Evolutionary conservation across 164 flowering plant genomes (phyloP).

Genomic region (Liquidambar formosana): DNA sequence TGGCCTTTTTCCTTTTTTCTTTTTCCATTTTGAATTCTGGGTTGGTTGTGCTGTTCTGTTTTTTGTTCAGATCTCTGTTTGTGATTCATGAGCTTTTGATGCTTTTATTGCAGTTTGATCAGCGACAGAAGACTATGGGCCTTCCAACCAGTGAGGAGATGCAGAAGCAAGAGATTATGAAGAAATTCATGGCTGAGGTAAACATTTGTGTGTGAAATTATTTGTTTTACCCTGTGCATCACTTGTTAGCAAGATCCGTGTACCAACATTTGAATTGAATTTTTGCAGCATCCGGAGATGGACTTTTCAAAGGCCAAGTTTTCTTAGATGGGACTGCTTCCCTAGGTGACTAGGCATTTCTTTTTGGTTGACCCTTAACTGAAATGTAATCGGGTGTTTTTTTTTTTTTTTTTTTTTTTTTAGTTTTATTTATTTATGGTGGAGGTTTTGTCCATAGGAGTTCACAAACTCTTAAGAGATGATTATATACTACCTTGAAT

Average conservation of each 20-base stretch:
- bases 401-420: too few species aligned
- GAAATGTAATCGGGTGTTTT: too few species aligned
- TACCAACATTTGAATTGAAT: background rate
- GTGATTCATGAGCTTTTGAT: background rate
- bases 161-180: conserved; percentile 80
- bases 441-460: too few species aligned
- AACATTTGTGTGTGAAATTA: conserved; percentile 3
- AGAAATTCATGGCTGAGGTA: conserved; percentile 94
- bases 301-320: conserved; percentile 78
- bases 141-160: conserved; percentile 90
- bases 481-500: too few species aligned
- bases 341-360: background rate
- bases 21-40: background rate
- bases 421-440: too few species aligned
- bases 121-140: conserved; percentile 92
- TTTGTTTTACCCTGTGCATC: background rate
- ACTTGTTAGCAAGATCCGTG: background rate
- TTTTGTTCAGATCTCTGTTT: background rate
- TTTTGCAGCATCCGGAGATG: conserved; percentile 90
- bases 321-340: background rate
- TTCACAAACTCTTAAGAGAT: too few species aligned
- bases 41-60: background rate
- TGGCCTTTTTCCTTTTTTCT: too few species aligned
- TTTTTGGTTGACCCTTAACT: background rate
- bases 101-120: conserved; percentile 74